Conservation (phyloP, 192 early-diverging fungal genomes). For the Coemansia guatemalensis region DNA sequence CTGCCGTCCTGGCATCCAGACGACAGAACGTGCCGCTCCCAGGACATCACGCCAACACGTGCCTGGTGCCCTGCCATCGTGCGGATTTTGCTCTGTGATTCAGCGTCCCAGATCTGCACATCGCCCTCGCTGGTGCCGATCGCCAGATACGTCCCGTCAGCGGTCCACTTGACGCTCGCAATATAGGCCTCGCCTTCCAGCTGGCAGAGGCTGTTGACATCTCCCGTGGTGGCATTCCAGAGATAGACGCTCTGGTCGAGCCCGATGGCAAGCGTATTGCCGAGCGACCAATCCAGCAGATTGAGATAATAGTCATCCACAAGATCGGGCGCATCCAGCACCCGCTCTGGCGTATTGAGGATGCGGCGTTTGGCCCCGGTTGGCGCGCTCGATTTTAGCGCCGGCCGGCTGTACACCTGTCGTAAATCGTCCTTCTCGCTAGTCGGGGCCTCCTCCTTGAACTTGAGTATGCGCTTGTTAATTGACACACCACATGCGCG, state of each 20-base stretch:
- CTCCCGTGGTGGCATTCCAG: slow-evolving; percentile 80
- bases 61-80: slow-evolving; percentile 80
- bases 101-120: slow-evolving; percentile 89
- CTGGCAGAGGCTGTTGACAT: slow-evolving; percentile 54
- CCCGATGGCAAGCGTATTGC: slow-evolving; percentile 83
- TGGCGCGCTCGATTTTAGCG: slow-evolving; percentile 28
- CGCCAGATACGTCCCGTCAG: slow-evolving; percentile 63
- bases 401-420: slow-evolving; percentile 55
- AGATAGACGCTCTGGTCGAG: slow-evolving; percentile 84
- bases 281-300: slow-evolving; percentile 85
- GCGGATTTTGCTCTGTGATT: slow-evolving; percentile 68
- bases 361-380: slow-evolving; percentile 64
- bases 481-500: slow-evolving; percentile 76
- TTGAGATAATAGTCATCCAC: slow-evolving; percentile 96
- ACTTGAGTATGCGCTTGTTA: slow-evolving; percentile 78
- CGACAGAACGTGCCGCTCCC: slow-evolving; percentile 80
- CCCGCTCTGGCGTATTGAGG: slow-evolving; percentile 72
- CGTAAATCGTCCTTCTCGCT: slow-evolving; percentile 55
- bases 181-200: slow-evolving; percentile 56
- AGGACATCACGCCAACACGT: slow-evolving; percentile 82
- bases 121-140: slow-evolving; percentile 79
- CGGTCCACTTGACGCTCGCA: slow-evolving; percentile 77
- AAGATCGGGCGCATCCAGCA: slow-evolving; percentile 88
- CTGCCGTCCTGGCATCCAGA: slow-evolving; percentile 86
- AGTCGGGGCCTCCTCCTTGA: slow-evolving; percentile 75